These are phyloP conservation scores for Plasmodium coatneyi DNA, from an alignment of 169 alveolate genomes.

Conservation along the genomic window DNA sequence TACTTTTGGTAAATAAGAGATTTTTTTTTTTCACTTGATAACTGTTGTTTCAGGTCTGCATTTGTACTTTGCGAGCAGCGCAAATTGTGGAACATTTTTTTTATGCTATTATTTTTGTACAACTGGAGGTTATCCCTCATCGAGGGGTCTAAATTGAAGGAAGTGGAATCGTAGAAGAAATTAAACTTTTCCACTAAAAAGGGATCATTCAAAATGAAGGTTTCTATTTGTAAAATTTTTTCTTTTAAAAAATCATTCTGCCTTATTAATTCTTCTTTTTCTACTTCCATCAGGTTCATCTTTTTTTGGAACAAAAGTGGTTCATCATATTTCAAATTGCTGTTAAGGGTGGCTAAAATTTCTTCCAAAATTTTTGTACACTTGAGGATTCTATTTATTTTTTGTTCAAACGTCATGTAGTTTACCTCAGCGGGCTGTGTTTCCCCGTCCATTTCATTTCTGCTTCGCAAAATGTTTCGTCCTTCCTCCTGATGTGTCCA, in stretches of 20 bases:
- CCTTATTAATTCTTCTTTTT: constrained; percentile 29
- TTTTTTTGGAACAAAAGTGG: constrained; percentile 32
- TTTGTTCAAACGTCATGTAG: constrained; percentile 1
- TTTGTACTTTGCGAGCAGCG: constrained; percentile 43
- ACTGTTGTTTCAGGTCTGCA: constrained; percentile 16
- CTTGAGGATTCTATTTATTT: constrained; percentile 20
- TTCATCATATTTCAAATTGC: constrained; percentile 52
- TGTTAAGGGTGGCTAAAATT: constrained; percentile 16
- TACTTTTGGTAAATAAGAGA: not conserved
- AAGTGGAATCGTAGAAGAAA: not conserved
- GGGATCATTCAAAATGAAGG: constrained; percentile 73
- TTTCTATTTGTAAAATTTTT: constrained; percentile 69
- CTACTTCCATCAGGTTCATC: constrained; percentile 21
- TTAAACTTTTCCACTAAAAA: constrained; percentile 70
- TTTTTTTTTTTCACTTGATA: constrained; percentile 36
- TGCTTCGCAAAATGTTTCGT: not conserved
- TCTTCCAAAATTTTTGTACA: constrained; percentile 44
- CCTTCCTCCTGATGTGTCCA: not conserved
- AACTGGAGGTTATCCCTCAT: constrained; percentile 13
- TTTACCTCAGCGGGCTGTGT: not conserved
- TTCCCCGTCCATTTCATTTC: not conserved
- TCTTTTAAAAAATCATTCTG: constrained; percentile 57
- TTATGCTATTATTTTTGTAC: constrained; percentile 16
- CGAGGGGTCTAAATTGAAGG: not conserved
- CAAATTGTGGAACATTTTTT: constrained; percentile 1